Conservation (phyloP, 2,329 filamentous ascomycete genomes). For the Nothophaeocryptopus gaeumannii region DNA sequence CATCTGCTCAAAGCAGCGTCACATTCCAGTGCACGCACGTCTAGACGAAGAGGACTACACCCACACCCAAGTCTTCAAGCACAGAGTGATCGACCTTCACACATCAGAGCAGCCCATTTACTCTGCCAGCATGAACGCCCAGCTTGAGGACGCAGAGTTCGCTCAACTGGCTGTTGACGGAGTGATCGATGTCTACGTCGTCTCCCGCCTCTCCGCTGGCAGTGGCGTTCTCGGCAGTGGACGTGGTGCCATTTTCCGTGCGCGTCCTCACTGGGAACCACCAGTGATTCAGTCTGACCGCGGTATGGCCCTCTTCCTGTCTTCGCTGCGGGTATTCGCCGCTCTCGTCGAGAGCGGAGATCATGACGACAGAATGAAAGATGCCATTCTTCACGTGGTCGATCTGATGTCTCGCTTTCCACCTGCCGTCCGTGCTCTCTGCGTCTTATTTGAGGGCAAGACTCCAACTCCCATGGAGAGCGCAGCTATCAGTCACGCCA, state of each 20-base stretch:
- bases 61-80: neutral
- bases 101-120: slow-evolving; percentile 33
- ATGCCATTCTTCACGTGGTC: slow-evolving; percentile 34
- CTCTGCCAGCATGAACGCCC: slow-evolving; percentile 19
- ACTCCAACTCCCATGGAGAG: slow-evolving; percentile 31
- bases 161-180: slow-evolving; percentile 22
- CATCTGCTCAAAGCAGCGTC: slow-evolving; percentile 22
- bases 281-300: slow-evolving; percentile 31
- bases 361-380: slow-evolving; percentile 10
- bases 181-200: slow-evolving; percentile 30
- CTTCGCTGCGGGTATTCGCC: slow-evolving; percentile 35
- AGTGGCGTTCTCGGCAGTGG: slow-evolving; percentile 12
- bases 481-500: slow-evolving; percentile 34
- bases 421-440: slow-evolving; percentile 35
- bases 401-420: slow-evolving; percentile 35
- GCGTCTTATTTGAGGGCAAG: slow-evolving; percentile 35
- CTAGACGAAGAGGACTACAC: slow-evolving; percentile 9
- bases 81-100: slow-evolving; percentile 29
- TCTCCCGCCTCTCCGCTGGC: slow-evolving; percentile 20
- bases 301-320: slow-evolving; percentile 37
- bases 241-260: slow-evolving; percentile 29
- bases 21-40: slow-evolving; percentile 19
- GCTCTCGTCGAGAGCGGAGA: slow-evolving; percentile 23
- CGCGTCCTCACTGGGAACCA: slow-evolving; percentile 31
- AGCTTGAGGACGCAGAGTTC: slow-evolving; percentile 22